Conservation (phyloP, 1,284 basidiomycete species). For the Cerioporus squamosus region DNA sequence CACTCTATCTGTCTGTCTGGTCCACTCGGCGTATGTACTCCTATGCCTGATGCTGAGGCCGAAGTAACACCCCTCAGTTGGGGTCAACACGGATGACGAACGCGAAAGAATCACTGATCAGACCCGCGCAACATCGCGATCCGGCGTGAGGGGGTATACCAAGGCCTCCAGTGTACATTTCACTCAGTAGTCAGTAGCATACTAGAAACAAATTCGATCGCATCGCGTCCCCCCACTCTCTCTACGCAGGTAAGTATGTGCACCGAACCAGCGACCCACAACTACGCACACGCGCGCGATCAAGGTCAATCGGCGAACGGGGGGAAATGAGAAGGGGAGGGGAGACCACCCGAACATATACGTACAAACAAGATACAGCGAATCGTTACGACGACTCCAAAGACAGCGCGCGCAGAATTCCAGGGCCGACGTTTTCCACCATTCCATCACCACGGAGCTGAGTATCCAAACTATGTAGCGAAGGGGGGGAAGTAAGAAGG, state of each 20-base stretch:
- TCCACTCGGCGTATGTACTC: no score
- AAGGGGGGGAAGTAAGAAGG: background rate
- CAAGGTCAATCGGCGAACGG: background rate
- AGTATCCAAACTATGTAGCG: background rate
- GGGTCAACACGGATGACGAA: no score
- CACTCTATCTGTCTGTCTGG: no score
- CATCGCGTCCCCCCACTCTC: background rate
- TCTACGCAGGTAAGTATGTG: constrained; percentile 4
- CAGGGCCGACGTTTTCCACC: no score
- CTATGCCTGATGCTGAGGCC: no score
- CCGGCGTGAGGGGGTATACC: background rate
- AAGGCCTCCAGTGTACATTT: background rate
- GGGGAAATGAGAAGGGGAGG: background rate
- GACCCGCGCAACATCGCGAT: background rate
- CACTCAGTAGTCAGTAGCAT: background rate
- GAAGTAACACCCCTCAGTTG: no score
- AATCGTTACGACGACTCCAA: constrained; percentile 9
- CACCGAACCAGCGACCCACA: constrained; percentile 19
- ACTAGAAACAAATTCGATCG: background rate
- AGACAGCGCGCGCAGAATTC: background rate
- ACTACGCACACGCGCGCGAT: background rate
- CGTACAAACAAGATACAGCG: constrained; percentile 25
- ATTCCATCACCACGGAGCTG: background rate
- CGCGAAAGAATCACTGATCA: no score
- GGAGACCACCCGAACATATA: constrained; percentile 10